Percentiles rank a stretch among this genome's conserved stretches.
Conservation (phyloP, 1,139 yeast genomes). For the Kodamaea sp. region DNA sequence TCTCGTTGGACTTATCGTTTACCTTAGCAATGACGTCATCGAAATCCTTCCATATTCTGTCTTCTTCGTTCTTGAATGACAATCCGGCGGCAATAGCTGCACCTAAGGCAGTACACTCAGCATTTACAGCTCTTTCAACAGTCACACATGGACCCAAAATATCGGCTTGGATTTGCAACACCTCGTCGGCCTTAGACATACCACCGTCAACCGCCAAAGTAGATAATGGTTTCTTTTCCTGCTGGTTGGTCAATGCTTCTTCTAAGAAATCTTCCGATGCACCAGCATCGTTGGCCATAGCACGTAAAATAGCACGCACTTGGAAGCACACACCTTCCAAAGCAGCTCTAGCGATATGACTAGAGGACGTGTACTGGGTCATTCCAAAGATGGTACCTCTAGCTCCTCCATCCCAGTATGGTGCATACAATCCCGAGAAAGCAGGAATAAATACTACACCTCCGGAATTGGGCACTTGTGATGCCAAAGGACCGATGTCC, state of each 20-base stretch:
- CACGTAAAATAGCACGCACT: conserved; percentile 85
- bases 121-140: conserved; percentile 76
- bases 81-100: conserved; percentile 96
- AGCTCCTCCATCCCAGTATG: conserved; percentile 94
- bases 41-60: conserved; percentile 73
- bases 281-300: conserved; percentile 86
- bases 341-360: conserved; percentile 92
- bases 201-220: conserved; percentile 89
- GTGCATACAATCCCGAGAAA: conserved; percentile 90
- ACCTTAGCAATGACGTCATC: conserved; percentile 56
- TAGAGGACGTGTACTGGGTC: conserved; percentile 83
- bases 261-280: conserved; percentile 50
- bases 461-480: conserved; percentile 77
- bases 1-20: conserved; percentile 32
- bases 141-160: conserved; percentile 84
- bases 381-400: conserved; percentile 92
- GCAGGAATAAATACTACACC: conserved; percentile 97
- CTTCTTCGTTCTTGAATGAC: conserved; percentile 56
- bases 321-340: conserved; percentile 95
- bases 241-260: conserved; percentile 41
- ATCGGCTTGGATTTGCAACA: conserved; percentile 93
- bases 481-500: conserved; percentile 89
- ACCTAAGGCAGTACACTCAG: conserved; percentile 94
- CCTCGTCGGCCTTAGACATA: conserved; percentile 88
- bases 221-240: conserved; percentile 51